Evolutionary conservation across 257 asterid genomes (phyloP).

Genomic region (Forsythia viridissima): DNA sequence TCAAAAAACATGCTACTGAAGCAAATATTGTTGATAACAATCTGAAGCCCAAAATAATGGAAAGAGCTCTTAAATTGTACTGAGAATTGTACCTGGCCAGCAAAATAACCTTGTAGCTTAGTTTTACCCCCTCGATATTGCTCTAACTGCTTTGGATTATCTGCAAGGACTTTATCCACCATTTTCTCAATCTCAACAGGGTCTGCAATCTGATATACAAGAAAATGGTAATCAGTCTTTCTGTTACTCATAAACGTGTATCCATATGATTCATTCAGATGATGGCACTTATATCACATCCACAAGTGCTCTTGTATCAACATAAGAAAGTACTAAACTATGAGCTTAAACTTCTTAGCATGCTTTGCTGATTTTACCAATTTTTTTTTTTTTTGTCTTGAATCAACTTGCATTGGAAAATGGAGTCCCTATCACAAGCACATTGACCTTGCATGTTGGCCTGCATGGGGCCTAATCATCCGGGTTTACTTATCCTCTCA

Average conservation of each 20-base stretch:
- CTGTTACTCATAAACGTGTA: neutral
- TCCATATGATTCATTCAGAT: neutral
- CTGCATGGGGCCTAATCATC: neutral
- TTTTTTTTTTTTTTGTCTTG: neutral
- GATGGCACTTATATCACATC: neutral
- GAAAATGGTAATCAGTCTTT: slow-evolving; percentile 1
- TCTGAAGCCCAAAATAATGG: neutral
- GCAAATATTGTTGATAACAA: slow-evolving; percentile 2
- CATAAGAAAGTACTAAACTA: neutral
- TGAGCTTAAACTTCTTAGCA: neutral
- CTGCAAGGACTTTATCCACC: slow-evolving; percentile 79
- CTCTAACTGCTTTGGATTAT: slow-evolving; percentile 80
- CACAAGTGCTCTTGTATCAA: neutral
- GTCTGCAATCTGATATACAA: slow-evolving; percentile 66
- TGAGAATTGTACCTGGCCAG: slow-evolving; percentile 77
- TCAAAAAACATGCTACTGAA: slow-evolving; percentile 9
- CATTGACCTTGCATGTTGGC: neutral
- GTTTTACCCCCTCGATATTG: slow-evolving; percentile 92
- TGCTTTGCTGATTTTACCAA: neutral
- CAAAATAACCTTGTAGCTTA: slow-evolving; percentile 89
- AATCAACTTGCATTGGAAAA: neutral
- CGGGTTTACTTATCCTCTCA: neutral
- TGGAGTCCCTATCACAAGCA: neutral
- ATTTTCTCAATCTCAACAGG: slow-evolving; percentile 85
- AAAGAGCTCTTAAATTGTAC: slow-evolving; percentile 3